phyloP scores from a whole-genome alignment of 306 rosid species.

The Vigna mungo region DNA sequence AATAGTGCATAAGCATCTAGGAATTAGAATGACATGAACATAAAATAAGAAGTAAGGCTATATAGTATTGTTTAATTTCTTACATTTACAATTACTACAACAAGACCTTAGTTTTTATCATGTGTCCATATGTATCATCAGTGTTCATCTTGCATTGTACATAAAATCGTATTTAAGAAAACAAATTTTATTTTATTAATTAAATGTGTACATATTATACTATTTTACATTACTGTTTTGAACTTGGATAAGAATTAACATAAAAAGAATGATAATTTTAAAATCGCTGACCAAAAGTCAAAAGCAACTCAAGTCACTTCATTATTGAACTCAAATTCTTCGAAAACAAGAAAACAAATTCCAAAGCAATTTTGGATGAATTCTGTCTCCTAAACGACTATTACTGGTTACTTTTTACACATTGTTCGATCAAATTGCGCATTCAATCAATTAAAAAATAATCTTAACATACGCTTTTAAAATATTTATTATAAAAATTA shows the following conservation, averaged over 20 bases:
- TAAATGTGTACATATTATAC: too few species aligned
- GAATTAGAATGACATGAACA: too few species aligned
- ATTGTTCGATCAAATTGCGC: background rate
- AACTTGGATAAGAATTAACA: background rate
- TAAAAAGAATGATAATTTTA: background rate
- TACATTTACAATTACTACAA: too few species aligned
- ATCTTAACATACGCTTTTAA: background rate
- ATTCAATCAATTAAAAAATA: background rate
- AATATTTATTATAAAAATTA: background rate
- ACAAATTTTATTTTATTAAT: background rate
- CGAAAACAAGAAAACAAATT: background rate
- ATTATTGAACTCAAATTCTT: background rate
- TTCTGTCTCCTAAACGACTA: background rate
- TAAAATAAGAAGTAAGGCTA: too few species aligned
- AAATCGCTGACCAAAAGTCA: background rate
- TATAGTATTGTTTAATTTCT: too few species aligned
- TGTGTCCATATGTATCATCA: background rate
- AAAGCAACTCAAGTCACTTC: background rate
- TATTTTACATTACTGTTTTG: background rate
- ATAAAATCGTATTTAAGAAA: background rate
- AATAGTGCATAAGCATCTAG: too few species aligned
- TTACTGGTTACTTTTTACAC: background rate
- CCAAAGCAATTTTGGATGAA: slow-evolving; percentile 13
- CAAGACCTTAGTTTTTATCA: background rate
- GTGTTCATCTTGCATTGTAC: background rate